Conservation (phyloP, 257 asterid species). For the Parsonsia alboflavescens region DNA sequence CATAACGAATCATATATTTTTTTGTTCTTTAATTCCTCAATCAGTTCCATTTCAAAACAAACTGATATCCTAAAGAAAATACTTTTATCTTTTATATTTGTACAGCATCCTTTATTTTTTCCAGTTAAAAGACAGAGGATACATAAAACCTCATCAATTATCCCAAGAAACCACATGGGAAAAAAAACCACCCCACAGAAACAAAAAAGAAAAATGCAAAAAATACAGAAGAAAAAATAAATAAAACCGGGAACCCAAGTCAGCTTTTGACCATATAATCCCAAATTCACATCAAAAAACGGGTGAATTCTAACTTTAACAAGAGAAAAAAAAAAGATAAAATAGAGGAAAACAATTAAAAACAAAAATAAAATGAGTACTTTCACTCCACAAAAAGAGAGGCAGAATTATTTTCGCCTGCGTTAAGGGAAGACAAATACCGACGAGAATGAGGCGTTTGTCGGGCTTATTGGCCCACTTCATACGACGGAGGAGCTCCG, state of each 20-base stretch:
- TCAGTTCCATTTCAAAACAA: background rate
- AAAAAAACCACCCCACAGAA: background rate
- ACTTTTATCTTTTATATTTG: background rate
- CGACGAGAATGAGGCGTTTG: constrained; percentile 85
- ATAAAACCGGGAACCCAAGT: too few relatives aligned
- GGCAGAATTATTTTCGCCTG: background rate
- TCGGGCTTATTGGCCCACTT: constrained; percentile 73
- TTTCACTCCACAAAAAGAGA: too few relatives aligned
- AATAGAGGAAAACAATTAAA: background rate
- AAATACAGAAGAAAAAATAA: too few relatives aligned
- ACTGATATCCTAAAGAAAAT: background rate
- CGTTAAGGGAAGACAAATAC: constrained; percentile 21
- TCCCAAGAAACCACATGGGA: background rate
- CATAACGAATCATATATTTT: background rate
- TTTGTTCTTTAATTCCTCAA: background rate
- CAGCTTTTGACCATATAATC: background rate
- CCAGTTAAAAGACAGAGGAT: background rate
- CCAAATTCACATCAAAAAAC: background rate
- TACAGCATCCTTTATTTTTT: background rate
- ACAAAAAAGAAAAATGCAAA: too few relatives aligned
- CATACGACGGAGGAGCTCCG: constrained; percentile 79
- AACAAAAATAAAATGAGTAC: background rate
- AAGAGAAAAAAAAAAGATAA: background rate
- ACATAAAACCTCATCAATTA: background rate
- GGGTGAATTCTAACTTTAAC: background rate